A percentile compares a stretch with the other conserved stretches of the same genome.
Evolutionary conservation across 768 basidiomycete species (phyloP).

Genomic region (Trametes villosa): DNA sequence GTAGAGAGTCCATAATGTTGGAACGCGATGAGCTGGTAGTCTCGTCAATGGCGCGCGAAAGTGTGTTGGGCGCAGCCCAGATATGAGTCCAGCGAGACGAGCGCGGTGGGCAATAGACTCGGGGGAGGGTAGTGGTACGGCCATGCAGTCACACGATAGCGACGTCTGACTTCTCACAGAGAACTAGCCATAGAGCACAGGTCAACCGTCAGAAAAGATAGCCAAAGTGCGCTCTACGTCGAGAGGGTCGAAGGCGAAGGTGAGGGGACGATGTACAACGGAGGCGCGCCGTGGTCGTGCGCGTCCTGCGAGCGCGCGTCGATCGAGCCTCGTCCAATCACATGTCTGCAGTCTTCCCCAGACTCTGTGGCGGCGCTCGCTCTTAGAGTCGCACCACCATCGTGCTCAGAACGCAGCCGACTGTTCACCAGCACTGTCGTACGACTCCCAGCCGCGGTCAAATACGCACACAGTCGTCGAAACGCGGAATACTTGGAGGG

Average conservation of each 20-base stretch:
- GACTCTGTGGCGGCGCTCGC: neutral
- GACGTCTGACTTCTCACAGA: too few relatives aligned
- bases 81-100: constrained; percentile 54
- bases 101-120: constrained; percentile 49
- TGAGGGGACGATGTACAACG: too few relatives aligned
- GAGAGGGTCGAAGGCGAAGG: neutral
- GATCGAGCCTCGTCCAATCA: neutral
- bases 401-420: neutral
- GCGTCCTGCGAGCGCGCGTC: neutral
- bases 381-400: neutral
- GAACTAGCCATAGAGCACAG: too few relatives aligned
- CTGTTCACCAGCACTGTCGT: neutral
- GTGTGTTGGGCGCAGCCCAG: constrained; percentile 60
- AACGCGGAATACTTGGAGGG: too few relatives aligned
- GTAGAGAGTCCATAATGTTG: constrained; percentile 80
- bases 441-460: too few relatives aligned
- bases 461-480: too few relatives aligned
- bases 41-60: constrained; percentile 69
- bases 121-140: constrained; percentile 11
- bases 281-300: too few relatives aligned
- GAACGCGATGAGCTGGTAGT: constrained; percentile 72
- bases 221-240: too few relatives aligned
- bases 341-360: neutral
- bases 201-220: too few relatives aligned
- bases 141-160: constrained; percentile 2